Evolutionary conservation across 345 rosid genomes (phyloP).

Genomic region (Garcia nutans): DNA sequence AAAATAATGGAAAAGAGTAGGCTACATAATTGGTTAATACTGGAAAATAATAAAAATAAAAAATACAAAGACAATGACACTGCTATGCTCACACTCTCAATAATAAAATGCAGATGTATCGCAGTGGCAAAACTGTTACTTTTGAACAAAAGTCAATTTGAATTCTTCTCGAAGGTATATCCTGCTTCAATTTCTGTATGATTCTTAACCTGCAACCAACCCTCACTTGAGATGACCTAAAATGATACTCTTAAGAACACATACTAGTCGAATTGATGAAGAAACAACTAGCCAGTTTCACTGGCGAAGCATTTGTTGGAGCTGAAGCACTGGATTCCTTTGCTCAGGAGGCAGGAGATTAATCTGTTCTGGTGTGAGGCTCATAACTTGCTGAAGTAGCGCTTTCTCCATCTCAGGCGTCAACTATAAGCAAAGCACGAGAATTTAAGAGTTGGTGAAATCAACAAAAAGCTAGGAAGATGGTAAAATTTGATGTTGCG

Average conservation of each 20-base stretch:
- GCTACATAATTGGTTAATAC: not conserved
- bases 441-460: not conserved
- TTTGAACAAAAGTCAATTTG: not conserved
- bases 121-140: not conserved
- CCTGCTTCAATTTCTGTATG: not conserved
- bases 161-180: too few species aligned
- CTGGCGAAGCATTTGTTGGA: slow-evolving; percentile 89
- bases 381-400: slow-evolving; percentile 96
- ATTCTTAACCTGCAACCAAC: not conserved
- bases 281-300: slow-evolving; percentile 24
- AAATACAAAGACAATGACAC: not conserved
- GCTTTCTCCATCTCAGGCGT: slow-evolving; percentile 95
- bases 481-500: not conserved
- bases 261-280: not conserved
- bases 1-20: too few species aligned
- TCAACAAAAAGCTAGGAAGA: not conserved
- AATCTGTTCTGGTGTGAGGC: slow-evolving; percentile 92
- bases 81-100: not conserved
- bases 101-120: not conserved
- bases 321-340: slow-evolving; percentile 91
- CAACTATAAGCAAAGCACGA: slow-evolving; percentile 47
- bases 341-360: slow-evolving; percentile 84
- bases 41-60: not conserved
- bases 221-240: not conserved
- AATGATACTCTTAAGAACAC: not conserved